Conservation (phyloP, 768 basidiomycete genomes). For the Hericium erinaceus region DNA sequence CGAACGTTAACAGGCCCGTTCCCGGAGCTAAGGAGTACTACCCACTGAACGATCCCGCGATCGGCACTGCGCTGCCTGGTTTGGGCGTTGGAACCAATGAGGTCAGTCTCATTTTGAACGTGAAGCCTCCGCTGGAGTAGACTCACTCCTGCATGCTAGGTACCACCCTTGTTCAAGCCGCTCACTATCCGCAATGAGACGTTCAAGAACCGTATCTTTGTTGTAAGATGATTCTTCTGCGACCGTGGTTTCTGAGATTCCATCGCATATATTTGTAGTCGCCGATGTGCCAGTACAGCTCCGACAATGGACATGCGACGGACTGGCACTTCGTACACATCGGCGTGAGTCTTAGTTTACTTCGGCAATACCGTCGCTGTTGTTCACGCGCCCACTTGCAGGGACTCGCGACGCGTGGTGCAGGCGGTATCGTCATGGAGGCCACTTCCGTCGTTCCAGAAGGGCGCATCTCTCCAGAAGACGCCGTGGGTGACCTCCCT, state of each 20-base stretch:
- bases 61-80: conserved; percentile 34
- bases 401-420: conserved; percentile 64
- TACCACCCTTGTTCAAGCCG: conserved; percentile 58
- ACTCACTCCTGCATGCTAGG: conserved; percentile 37
- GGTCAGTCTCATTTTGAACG: conserved; percentile 6
- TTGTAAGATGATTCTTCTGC: conserved; percentile 28
- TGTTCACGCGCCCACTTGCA: conserved; percentile 13
- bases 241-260: neutral
- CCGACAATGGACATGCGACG: conserved; percentile 64
- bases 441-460: conserved; percentile 68
- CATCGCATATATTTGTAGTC: conserved; percentile 23
- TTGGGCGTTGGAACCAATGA: conserved; percentile 16
- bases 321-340: conserved; percentile 82
- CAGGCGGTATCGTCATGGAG: conserved; percentile 62
- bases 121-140: conserved; percentile 6
- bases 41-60: conserved; percentile 48
- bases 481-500: conserved; percentile 36
- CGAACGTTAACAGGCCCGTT: conserved; percentile 35
- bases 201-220: conserved; percentile 73
- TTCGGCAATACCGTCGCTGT: neutral
- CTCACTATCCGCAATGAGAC: conserved; percentile 47
- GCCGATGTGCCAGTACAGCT: conserved; percentile 81
- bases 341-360: conserved; percentile 30
- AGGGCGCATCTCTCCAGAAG: conserved; percentile 69
- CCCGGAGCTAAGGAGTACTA: conserved; percentile 46